Evolutionary conservation across 805 yeast species (phyloP), one percentile per base, ranked within the genome.

Genomic region (Candida germanica): DNA sequence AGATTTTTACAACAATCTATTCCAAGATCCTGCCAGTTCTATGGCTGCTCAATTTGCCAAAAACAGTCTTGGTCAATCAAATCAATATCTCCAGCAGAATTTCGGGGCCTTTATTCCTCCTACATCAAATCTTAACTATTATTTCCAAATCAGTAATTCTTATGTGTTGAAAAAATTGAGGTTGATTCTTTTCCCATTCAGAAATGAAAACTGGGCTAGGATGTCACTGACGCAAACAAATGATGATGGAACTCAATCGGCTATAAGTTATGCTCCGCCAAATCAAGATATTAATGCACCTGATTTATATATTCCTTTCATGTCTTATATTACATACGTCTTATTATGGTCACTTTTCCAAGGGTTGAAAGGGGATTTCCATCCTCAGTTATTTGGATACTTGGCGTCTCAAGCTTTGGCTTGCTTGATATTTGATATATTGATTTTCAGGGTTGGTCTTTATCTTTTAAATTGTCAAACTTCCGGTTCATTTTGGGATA

Each of bases 241-340:
- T 11, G 23, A 39, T 7, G 34, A 28, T 5, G 25, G 32, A 2
- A 13, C 39, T 6, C 56, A 53, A 14, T 49, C 61, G 14, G 42
- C 48, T 47, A 56, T 14, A 10, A 37, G 40, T 21, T 87, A 71
- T 58, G 81, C 87, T 2, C 79, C 86, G 8, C 96, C 99, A 11
- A 62, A 75, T 30, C 86, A 84, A 43, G 98, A 93, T 56, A 71
- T 83, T 39, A 93, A 94, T 53, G 94, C 98, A 0, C 98, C 98
- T 2, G 99, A 93, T 58, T 73, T 93, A 67, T 93, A 93, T 60
- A 86, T 93, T 36, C 99, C 99, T 5, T 62, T 86, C 42, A 93
- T 94, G 97, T 86, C 96, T 1, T 76, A 84, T 50, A 77, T 87
- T 33, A 87, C 98, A 0, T 89, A 89, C 53, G 81, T 91, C 33